Evolutionary conservation across 1,139 yeast species (phyloP), one percentile per base, ranked within the genome.

Genomic region (Hemisphaericaspora xylofermentans): DNA sequence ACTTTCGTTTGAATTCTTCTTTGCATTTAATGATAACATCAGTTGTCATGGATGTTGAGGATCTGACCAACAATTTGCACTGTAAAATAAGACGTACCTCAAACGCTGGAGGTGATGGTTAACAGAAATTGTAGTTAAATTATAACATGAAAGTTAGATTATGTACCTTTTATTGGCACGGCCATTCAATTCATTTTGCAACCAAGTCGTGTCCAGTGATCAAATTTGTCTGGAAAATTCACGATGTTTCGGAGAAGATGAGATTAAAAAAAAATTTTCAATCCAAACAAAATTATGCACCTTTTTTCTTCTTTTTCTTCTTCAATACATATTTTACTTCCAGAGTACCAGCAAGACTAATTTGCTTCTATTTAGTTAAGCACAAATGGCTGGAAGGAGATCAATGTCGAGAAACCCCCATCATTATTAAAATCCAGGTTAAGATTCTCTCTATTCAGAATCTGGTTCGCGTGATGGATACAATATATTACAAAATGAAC

Each of bases 361-460:
- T 48, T 40, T 53, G 49, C 63, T 53, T 54, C 67, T 54, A 54
- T 71, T 70, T 64, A 66, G 74, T 63, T 58, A 51, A 47, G 78
- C 78, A 71, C 45, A 71, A 72, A 72, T 72, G 77, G 78, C 78
- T 64, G 71, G 73, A 71, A 68, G 76, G 63, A 72, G 74, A 72
- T 46, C 39, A 54, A 53, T 6, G 36, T 26, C 18, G 34, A 25
- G 39, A 29, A 42, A 42, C 31, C 17, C 43, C 69, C 70, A 53
- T 64, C 68, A 57, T 65, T 56, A 58, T 56, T 47, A 66, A 65
- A 66, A 64, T 63, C 68, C 65, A 58, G 52, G 39, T 44, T 53
- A 49, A 37, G 32, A 32, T 25, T 35, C 21, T 33, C 39, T 33
- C 35, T 22, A 33, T 39, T 43, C 46, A 38, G 43, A 51, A 50